Base-by-base conservation (phyloP, 225 moss, liverwort and hornwort species). In the Physcomitrellopsis africana region DNA sequence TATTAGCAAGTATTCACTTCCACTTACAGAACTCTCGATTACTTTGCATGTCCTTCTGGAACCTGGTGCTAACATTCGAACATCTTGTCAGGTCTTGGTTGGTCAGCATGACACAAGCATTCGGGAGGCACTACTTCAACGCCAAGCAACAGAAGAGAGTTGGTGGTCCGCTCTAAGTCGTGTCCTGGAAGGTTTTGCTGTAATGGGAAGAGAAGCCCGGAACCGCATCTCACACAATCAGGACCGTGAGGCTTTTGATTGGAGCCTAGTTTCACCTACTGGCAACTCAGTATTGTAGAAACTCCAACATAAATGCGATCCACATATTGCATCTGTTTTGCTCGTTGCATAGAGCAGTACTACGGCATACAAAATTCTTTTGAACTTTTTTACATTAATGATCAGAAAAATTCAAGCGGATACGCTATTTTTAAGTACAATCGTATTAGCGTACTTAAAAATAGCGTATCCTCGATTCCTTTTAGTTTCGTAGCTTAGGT, bases 141-240 rank as follows among this genome's bases (percentile, higher is more conserved):
- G 88, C n/a, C 75, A 73, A 51, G 88, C 53, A 20, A 78, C 75
- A 27, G 82, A 88, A 59, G 76, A 88, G 51, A 59, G 76, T 51
- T 88, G 88, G 88, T 85, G 85, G 88, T 72, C 82, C 65, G 71
- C 82, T 24, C 58, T 88, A 46, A 68, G 61, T 72, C 80, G 85
- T 80, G 80, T 88, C 68, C 15, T 85, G 37, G 88, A 85, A 69
- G 88, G 88, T 17, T 85, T 88, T 53, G 85, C 82, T 51, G 70
- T 82, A 24, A 85, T 85, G 85, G 85, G 82, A 66, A 66, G 80
- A 76, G 82, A 85, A 51, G 88, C 84, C 18, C 72, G 29, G 18
- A 65, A 69, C 19, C 80, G 82, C 32, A 37, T 80, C 61, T 63
- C 80, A 24, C 77, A 44, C 15, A 72, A 73, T 37, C n/a, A 41